Evolutionary conservation across 2,329 filamentous ascomycete genomes (phyloP), one percentile per base, ranked within the genome.

Genomic region (Penicillium sp.): DNA sequence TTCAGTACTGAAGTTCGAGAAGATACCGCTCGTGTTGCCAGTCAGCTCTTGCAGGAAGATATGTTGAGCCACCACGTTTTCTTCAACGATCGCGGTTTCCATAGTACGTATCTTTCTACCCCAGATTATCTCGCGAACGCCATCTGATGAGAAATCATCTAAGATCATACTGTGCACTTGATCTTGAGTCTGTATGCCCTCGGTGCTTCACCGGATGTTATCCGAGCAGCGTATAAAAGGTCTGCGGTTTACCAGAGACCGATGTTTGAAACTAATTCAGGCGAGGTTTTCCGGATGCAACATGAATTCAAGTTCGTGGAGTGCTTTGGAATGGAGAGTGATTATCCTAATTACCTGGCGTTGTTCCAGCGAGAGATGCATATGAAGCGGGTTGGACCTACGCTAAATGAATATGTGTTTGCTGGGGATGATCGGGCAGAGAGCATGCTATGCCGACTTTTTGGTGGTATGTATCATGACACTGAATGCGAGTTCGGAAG

Each of bases 301-400:
- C 70, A 82, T 39, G 76, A 74, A 35, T 64, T 67, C 2, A 65
- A 67, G 18, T 83, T 82, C 39, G 70, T 71, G 33, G 56, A 65
- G 9, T 79, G 76, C 45, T 66, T 92, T 0, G 84, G 83, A 8
- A 74, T 80, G 7, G 77, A 71, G 37, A 55, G 72, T 29, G 67
- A 80, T 59, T 95, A 93, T 56, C 66, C 77, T 6, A 79, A 87
- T 53, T 94, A 84, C 56, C 70, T 95, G 2, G 66, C 69, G 5
- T 94, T 85, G 67, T 95, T 87, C 65, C 76, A 85, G 55, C 58
- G 65, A 1, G 81, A 92, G 57, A 85, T 95, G 22, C 75, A 81
- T 9, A 57, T 60, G 17, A 74, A 74, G 25, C 76, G 78, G 0
- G 85, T 80, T 70, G 67, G 80, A 48, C 61, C 68, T 1, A 77